phyloP scores from a whole-genome alignment of 140 eudicot species.

The Cichorium intybus region DNA sequence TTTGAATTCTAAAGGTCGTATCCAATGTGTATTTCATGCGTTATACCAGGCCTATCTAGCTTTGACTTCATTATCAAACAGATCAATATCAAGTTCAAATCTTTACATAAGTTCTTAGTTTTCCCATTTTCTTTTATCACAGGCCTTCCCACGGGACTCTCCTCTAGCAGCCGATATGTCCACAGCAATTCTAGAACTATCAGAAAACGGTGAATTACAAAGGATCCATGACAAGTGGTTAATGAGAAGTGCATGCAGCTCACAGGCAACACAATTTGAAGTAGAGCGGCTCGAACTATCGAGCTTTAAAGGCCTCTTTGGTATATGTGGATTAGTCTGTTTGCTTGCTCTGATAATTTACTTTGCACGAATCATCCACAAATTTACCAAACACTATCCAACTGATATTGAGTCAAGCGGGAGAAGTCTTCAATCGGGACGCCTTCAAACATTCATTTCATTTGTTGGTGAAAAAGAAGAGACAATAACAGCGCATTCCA shows the following conservation, averaged over 20 bases:
- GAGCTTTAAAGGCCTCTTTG: constrained; percentile 69
- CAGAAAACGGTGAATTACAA: constrained; percentile 82
- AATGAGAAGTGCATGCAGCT: constrained; percentile 66
- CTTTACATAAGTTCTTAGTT: too few relatives aligned
- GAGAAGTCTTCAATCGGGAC: constrained; percentile 39
- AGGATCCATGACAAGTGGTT: constrained; percentile 89
- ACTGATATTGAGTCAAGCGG: constrained; percentile 28
- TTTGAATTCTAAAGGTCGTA: too few relatives aligned
- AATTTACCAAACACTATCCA: constrained; percentile 32
- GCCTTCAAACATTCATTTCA: constrained; percentile 52
- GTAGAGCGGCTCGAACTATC: constrained; percentile 60
- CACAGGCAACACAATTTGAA: constrained; percentile 49
- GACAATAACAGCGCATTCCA: constrained; percentile 37
- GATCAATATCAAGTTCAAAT: too few relatives aligned
- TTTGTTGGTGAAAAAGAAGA: constrained; percentile 73
- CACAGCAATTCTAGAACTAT: constrained; percentile 69
- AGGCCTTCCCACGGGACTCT: constrained; percentile 86
- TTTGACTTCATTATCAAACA: too few relatives aligned
- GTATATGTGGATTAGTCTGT: constrained; percentile 61
- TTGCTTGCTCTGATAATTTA: constrained; percentile 56
- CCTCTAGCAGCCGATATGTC: constrained; percentile 81
- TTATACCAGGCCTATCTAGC: too few relatives aligned
- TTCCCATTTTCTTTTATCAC: constrained; percentile 9
- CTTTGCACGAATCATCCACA: constrained; percentile 23
- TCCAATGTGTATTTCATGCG: too few relatives aligned